Evolutionary conservation across 805 yeast species (phyloP).

Genomic region (Candida coleopterorum): DNA sequence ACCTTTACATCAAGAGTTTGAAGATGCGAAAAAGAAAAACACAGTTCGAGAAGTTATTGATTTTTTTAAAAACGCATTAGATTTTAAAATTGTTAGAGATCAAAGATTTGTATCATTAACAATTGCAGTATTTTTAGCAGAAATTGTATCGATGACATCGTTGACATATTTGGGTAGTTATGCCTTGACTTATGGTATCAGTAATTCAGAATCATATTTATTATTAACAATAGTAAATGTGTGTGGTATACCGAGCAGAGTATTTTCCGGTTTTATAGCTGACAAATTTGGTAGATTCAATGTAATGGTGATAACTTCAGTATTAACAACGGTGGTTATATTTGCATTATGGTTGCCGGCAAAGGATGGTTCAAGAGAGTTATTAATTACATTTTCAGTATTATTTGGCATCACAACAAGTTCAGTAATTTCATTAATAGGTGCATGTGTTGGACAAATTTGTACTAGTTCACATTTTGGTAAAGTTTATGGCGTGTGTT

Average conservation of each 20-base stretch:
- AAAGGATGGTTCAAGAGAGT: slow-evolving; percentile 19
- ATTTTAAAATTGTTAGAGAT: slow-evolving; percentile 20
- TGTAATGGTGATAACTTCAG: slow-evolving; percentile 19
- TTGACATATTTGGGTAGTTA: slow-evolving; percentile 25
- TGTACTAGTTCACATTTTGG: slow-evolving; percentile 53
- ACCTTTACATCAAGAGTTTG: neutral
- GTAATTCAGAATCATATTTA: slow-evolving; percentile 17
- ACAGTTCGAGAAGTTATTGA: slow-evolving; percentile 2
- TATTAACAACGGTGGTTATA: slow-evolving; percentile 18
- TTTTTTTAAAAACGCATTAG: slow-evolving; percentile 27
- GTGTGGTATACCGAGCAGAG: slow-evolving; percentile 24
- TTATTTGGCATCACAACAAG: slow-evolving; percentile 55
- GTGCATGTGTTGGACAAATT: slow-evolving; percentile 57
- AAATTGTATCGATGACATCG: slow-evolving; percentile 46
- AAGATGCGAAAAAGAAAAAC: slow-evolving; percentile 1
- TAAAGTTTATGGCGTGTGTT: slow-evolving; percentile 49
- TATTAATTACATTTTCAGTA: slow-evolving; percentile 41
- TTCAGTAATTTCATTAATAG: slow-evolving; percentile 52
- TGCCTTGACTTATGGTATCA: slow-evolving; percentile 20
- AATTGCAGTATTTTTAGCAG: slow-evolving; percentile 28
- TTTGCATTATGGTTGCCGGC: slow-evolving; percentile 30
- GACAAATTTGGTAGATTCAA: slow-evolving; percentile 26
- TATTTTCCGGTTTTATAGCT: slow-evolving; percentile 23
- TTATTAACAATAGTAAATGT: slow-evolving; percentile 24
- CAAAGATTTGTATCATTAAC: slow-evolving; percentile 18